Conservation (phyloP, 768 basidiomycete species). For the Suillus placidus region DNA sequence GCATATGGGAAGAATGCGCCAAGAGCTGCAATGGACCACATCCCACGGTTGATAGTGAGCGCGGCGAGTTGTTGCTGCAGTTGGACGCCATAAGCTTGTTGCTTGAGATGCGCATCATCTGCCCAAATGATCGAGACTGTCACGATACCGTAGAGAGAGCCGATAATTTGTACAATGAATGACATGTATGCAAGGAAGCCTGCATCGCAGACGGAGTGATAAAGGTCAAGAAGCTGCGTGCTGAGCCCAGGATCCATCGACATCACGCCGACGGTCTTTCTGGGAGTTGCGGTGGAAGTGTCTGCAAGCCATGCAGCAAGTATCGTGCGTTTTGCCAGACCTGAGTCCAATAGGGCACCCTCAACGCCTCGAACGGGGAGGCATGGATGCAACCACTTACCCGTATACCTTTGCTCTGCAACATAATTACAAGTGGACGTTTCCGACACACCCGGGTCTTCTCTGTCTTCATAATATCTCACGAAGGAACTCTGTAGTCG, state of each 20-base stretch:
- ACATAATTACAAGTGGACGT: constrained; percentile 6
- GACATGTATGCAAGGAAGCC: neutral
- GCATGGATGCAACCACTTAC: neutral
- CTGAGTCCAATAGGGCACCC: neutral
- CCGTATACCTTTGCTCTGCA: constrained; percentile 8
- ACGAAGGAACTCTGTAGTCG: constrained; percentile 3
- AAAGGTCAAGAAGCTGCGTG: constrained; percentile 7
- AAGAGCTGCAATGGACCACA: constrained; percentile 9
- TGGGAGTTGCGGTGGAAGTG: neutral
- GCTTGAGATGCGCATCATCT: neutral
- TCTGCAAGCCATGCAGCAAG: constrained; percentile 9
- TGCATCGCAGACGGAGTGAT: constrained; percentile 4
- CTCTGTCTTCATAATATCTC: constrained; percentile 4
- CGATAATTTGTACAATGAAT: neutral
- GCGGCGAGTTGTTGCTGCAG: constrained; percentile 6
- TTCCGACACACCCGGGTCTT: neutral
- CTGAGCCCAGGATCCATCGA: constrained; percentile 9
- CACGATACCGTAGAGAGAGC: constrained; percentile 7
- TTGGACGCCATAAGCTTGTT: constrained; percentile 4
- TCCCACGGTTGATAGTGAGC: constrained; percentile 7
- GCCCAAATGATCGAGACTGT: constrained; percentile 8
- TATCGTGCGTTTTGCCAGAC: constrained; percentile 2
- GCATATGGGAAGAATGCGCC: constrained; percentile 1
- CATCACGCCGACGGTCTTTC: neutral
- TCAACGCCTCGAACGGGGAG: neutral